phyloP scores from a whole-genome alignment of 345 rosid genomes.

The Boechera retrofracta region DNA sequence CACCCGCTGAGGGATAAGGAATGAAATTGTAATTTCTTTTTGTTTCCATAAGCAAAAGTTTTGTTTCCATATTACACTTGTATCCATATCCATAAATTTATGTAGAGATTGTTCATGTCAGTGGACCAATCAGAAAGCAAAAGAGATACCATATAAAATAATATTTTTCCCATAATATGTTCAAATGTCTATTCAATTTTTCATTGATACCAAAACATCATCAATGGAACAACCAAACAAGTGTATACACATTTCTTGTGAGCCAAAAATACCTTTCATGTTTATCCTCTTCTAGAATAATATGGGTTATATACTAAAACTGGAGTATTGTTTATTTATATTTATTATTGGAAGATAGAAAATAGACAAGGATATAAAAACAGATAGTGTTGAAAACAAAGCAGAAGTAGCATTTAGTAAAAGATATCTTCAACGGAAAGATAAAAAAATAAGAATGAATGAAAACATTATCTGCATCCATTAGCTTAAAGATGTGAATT shows the following conservation, averaged over 20 bases:
- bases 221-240: slow-evolving; percentile 7
- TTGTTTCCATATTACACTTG: no score
- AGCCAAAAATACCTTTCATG: slow-evolving; percentile 34
- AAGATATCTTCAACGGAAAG: slow-evolving; percentile 13
- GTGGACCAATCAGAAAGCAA: slow-evolving; percentile 24
- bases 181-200: background rate
- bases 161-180: background rate
- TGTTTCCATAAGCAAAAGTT: slow-evolving; percentile 8
- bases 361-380: slow-evolving; percentile 14
- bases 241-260: slow-evolving; percentile 35
- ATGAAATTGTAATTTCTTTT: slow-evolving; percentile 43
- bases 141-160: background rate
- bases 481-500: background rate
- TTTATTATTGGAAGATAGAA: slow-evolving; percentile 1
- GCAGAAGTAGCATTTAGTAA: slow-evolving; percentile 19
- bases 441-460: background rate
- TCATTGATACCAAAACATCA: background rate
- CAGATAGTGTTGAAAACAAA: slow-evolving; percentile 34
- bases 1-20: slow-evolving; percentile 37
- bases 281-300: slow-evolving; percentile 24
- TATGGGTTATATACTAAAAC: slow-evolving; percentile 8
- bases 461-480: slow-evolving; percentile 30
- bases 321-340: background rate
- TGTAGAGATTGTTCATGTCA: slow-evolving; percentile 26
- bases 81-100: slow-evolving; percentile 24